phyloP scores from a whole-genome alignment of 169 alveolate species.

The Eimeria falciformis region DNA sequence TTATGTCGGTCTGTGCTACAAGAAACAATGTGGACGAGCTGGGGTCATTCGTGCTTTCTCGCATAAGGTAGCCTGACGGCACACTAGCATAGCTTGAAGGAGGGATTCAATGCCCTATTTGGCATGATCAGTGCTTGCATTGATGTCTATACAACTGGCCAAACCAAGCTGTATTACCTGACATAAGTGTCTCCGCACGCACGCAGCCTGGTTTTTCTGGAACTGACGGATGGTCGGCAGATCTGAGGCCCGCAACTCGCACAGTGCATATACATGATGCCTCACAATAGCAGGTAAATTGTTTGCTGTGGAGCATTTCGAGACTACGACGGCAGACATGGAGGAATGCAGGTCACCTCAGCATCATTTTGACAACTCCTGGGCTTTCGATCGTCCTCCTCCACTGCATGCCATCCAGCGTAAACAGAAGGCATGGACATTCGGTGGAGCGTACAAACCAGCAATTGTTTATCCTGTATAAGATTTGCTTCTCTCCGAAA shows the following conservation, averaged over 20 bases:
- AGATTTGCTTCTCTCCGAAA: no score
- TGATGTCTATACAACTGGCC: not conserved
- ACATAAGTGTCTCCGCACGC: slow-evolving; percentile 73
- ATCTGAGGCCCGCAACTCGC: slow-evolving; percentile 14
- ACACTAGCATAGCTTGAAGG: not conserved
- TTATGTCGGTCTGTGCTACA: slow-evolving; percentile 72
- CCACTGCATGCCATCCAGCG: slow-evolving; percentile 57
- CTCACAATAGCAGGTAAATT: not conserved
- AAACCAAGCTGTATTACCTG: slow-evolving; percentile 11
- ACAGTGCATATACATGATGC: not conserved
- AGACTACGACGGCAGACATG: not conserved
- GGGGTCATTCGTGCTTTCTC: slow-evolving; percentile 25
- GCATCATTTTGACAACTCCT: slow-evolving; percentile 51
- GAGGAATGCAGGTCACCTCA: slow-evolving; percentile 49
- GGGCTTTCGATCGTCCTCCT: slow-evolving; percentile 55
- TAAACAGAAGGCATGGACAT: no score
- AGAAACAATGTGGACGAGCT: slow-evolving; percentile 61
- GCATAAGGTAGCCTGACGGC: slow-evolving; percentile 54
- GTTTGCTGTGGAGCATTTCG: not conserved
- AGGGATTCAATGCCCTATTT: not conserved
- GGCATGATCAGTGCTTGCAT: not conserved
- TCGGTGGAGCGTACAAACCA: no score
- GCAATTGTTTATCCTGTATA: no score
- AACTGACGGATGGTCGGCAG: slow-evolving; percentile 74
- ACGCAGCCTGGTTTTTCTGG: slow-evolving; percentile 56